Evolutionary conservation across 2,329 filamentous ascomycete genomes (phyloP), one percentile per base, ranked within the genome.

Genomic region (Arthrobotrys sinensis): DNA sequence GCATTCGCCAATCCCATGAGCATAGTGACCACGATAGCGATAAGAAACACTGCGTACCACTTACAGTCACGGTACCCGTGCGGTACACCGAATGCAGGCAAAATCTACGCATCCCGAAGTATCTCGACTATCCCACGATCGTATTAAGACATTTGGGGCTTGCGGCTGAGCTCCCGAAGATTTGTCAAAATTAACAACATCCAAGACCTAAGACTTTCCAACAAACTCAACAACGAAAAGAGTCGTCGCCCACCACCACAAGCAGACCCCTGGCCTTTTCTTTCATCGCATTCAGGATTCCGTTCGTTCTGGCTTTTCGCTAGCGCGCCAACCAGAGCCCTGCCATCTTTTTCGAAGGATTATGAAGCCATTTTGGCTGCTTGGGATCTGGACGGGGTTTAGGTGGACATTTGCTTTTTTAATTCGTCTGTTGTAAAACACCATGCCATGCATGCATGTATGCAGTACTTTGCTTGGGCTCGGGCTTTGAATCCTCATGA

Each of bases 121-220:
- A 60, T 60, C 55, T 60, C 65, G 40, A 8, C 36, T 8, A 64
- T 64, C 50, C 32, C 28, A 45, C 28, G 55, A 60, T 60, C 34
- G 34, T 43, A n/a, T 57, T 38, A 43, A 66, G 65, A 70, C 53
- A 66, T 34, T 43, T 32, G 45, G 64, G 60, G 40, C 46, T 67
- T 78, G 75, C 75, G 75, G 75, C 75, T 78, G 75, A 78, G 75
- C 75, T 72, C 67, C 67, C 67, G 62, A 68, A 19, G 57, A 78
- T 78, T 78, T 78, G 75, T 78, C 75, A 78, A 76, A 77, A 71
- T 70, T 76, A 69, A 76, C 65, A 76, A 77, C 66, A 66, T 45
- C 64, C 53, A 62, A 48, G 36, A 55, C 19, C 12, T 12, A 45
- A 57, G 36, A 60, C n/a, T 24, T 11, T 48, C 40, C 40, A 48